Base-by-base conservation (phyloP, 164 flowering plant species). In the Houttuynia cordata region DNA sequence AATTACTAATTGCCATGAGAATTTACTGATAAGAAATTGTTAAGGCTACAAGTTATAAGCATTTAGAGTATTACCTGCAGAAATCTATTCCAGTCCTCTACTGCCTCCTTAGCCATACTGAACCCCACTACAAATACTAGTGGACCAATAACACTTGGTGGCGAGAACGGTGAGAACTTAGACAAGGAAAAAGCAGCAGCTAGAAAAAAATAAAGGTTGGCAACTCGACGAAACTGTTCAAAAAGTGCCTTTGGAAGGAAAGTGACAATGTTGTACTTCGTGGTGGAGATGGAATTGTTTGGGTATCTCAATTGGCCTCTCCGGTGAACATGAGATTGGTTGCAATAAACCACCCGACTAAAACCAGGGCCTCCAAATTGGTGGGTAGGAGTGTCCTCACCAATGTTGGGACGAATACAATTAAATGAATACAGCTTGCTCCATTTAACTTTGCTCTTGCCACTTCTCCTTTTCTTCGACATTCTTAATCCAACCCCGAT, bases 151-250 rank as follows among this genome's bases (percentile, higher is more conserved):
- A 75, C 57, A 68, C 88, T 86, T 7, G 63, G 50, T 0, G 78
- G 61, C 14, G 74, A 51, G 52, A 77, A 76, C 21, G 88, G 83
- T 20, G 83, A 63, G 21, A 77, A 37, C 2, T 73, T 10, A 39
- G 82, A 70, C 12, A 73, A 7, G 1, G 87, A 79, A 39, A 83
- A 57, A 0, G 50, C 57, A 5, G 84, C 91, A 39, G 78, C 78
- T 67, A 83, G 41, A 13, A 85, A 81, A 66, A 85, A 85, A 56
- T 82, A 85, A 24, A 85, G 61, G 68, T 85, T 85, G 49, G 91
- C 91, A 58, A 85, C 91, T 60, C 91, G 72, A 3, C 87, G 68
- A 17, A 85, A 85, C 70, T 83, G 91, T 70, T 85, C 87, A 59
- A 79, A 81, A 20, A 82, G 64, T 1, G 92, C 79, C 58, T 67